Conservation (phyloP, 176 grass and related monocot genomes). For the Hordeum marinum region DNA sequence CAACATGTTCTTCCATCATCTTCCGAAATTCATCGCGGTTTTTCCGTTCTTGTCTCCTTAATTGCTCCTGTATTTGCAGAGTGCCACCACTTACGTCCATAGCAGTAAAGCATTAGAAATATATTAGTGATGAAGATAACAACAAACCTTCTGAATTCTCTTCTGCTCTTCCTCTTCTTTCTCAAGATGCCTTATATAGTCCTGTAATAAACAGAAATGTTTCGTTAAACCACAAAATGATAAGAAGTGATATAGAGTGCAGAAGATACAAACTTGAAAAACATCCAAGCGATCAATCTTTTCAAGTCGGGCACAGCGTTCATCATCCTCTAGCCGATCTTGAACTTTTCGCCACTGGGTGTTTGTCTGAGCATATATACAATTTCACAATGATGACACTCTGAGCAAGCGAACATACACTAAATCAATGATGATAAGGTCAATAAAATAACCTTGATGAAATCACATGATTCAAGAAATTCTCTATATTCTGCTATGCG, state of each 20-base stretch:
- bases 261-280: slow-evolving; percentile 78
- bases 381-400: slow-evolving; percentile 10
- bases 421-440: slow-evolving; percentile 7
- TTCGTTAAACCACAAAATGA: slow-evolving; percentile 13
- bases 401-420: background rate
- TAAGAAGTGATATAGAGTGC: background rate
- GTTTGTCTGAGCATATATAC: slow-evolving; percentile 38
- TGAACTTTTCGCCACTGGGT: slow-evolving; percentile 95
- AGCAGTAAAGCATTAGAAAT: background rate
- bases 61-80: slow-evolving; percentile 47
- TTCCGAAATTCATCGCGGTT: slow-evolving; percentile 87
- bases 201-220: slow-evolving; percentile 51
- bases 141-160: slow-evolving; percentile 68
- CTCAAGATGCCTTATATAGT: slow-evolving; percentile 29
- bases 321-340: slow-evolving; percentile 87
- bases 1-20: slow-evolving; percentile 81
- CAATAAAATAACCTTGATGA: slow-evolving; percentile 74
- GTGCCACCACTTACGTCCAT: background rate
- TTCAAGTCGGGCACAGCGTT: slow-evolving; percentile 77
- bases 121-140: background rate
- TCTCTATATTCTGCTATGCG: slow-evolving; percentile 70
- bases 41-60: slow-evolving; percentile 76
- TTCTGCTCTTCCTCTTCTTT: slow-evolving; percentile 49
- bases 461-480: slow-evolving; percentile 96
- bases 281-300: slow-evolving; percentile 80